These are phyloP conservation scores for Vitrella brassicaformis DNA, from an alignment of 73 alveolate species.

Conservation along the genomic window DNA sequence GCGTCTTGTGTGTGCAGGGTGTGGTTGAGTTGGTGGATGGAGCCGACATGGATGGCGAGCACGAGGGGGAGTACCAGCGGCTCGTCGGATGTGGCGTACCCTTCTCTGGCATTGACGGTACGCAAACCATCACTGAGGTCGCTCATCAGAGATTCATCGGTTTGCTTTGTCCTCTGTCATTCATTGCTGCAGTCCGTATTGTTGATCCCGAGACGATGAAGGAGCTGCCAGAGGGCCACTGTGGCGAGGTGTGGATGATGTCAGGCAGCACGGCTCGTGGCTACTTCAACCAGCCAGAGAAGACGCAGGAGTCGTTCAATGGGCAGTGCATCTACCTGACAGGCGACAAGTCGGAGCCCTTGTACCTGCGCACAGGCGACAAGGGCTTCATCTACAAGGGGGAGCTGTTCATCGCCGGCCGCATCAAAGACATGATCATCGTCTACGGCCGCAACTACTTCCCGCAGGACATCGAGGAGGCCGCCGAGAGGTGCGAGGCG, in stretches of 20 bases:
- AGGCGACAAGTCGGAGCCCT: background rate
- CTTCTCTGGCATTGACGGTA: too few species aligned
- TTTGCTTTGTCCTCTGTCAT: too few species aligned
- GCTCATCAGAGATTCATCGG: too few species aligned
- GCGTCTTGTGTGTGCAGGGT: too few species aligned
- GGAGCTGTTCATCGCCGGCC: background rate
- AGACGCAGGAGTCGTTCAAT: background rate
- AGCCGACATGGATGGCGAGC: too few species aligned
- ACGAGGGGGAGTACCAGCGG: too few species aligned
- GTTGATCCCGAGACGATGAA: background rate
- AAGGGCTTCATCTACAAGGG: background rate
- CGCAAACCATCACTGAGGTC: too few species aligned
- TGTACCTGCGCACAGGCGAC: background rate
- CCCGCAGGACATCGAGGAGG: background rate
- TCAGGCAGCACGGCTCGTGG: background rate
- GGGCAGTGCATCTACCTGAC: background rate
- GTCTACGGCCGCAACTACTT: background rate
- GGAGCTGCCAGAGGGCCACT: background rate
- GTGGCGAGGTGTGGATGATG: background rate
- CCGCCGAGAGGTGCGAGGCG: background rate
- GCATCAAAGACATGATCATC: background rate
- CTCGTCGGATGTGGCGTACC: too few species aligned
- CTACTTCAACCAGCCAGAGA: background rate
- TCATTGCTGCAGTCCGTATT: background rate
- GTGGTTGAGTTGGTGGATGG: too few species aligned